Conservation (phyloP, 768 basidiomycete species). For the Boletellus ananiceps region DNA sequence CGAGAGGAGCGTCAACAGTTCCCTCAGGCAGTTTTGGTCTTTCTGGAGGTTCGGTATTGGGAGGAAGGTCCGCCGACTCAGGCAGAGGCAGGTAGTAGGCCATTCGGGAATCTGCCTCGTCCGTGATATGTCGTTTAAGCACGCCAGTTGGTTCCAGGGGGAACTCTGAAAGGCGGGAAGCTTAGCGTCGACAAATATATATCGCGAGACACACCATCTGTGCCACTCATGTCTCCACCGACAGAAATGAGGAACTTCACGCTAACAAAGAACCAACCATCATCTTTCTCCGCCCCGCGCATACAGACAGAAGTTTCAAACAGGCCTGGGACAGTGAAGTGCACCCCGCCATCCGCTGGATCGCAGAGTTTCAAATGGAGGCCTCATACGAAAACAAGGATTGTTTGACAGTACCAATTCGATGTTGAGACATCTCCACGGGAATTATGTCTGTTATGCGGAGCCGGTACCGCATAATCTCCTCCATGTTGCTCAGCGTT, state of each 20-base stretch:
- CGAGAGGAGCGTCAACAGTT: constrained; percentile 74
- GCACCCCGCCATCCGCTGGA: constrained; percentile 71
- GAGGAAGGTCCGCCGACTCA: constrained; percentile 38
- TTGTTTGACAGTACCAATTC: constrained; percentile 47
- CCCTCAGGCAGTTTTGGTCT: constrained; percentile 51
- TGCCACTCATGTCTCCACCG: constrained; percentile 66
- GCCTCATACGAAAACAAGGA: constrained; percentile 13
- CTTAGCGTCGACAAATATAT: not conserved
- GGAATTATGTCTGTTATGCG: constrained; percentile 78
- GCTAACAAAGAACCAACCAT: constrained; percentile 84
- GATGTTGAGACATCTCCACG: constrained; percentile 70
- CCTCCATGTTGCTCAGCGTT: constrained; percentile 69
- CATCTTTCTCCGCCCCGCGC: constrained; percentile 59
- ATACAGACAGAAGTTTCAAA: constrained; percentile 75
- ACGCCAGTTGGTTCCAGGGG: constrained; percentile 61
- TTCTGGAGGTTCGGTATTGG: constrained; percentile 39
- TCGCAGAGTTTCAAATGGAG: constrained; percentile 16
- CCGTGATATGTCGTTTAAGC: constrained; percentile 62
- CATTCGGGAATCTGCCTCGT: constrained; percentile 68
- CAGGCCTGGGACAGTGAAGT: constrained; percentile 66
- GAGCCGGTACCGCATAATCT: constrained; percentile 73
- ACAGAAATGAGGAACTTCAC: constrained; percentile 72
- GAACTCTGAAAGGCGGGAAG: constrained; percentile 48
- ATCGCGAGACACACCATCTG: constrained; percentile 49
- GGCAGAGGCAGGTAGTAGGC: constrained; percentile 55